A percentile compares a stretch with the other conserved stretches of the same genome.
phyloP scores from a whole-genome alignment of 148 eudicot species.

The Fagopyrum tataricum region DNA sequence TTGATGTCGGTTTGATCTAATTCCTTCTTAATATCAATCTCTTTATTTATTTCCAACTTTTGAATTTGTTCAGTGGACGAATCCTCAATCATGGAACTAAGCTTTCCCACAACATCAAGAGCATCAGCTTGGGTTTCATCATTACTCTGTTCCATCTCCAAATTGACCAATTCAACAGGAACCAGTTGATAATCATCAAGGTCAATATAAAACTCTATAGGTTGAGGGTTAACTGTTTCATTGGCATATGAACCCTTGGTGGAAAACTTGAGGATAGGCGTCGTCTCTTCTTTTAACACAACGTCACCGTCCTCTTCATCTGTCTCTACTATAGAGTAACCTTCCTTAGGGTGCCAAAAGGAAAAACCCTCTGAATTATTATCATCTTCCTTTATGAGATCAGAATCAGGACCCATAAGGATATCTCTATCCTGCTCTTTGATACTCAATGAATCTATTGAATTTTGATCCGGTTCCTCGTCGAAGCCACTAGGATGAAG shows the following conservation, averaged over 20 bases:
- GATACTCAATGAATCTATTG: slow-evolving; percentile 17
- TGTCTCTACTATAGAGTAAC: slow-evolving; percentile 12
- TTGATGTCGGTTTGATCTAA: neutral
- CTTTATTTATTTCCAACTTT: neutral
- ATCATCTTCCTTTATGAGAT: slow-evolving; percentile 16
- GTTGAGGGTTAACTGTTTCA: slow-evolving; percentile 29
- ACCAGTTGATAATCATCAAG: slow-evolving; percentile 58
- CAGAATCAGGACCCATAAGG: slow-evolving; percentile 7
- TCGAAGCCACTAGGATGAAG: slow-evolving; percentile 15
- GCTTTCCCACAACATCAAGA: slow-evolving; percentile 21
- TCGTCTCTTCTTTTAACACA: slow-evolving; percentile 26
- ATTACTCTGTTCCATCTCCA: slow-evolving; percentile 16
- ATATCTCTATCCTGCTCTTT: slow-evolving; percentile 13
- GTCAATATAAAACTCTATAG: slow-evolving; percentile 78
- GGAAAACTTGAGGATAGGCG: slow-evolving; percentile 17
- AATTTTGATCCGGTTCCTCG: slow-evolving; percentile 6
- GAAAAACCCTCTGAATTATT: slow-evolving; percentile 16
- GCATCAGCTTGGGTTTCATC: slow-evolving; percentile 20
- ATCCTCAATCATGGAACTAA: neutral
- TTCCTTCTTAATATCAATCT: neutral
- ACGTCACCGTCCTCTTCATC: slow-evolving; percentile 20
- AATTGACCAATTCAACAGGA: slow-evolving; percentile 45
- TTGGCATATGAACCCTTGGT: slow-evolving; percentile 23
- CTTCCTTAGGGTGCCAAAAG: slow-evolving; percentile 16
- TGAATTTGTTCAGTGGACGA: neutral